Conservation (phyloP, 306 rosid species). For the Vicia faba region DNA sequence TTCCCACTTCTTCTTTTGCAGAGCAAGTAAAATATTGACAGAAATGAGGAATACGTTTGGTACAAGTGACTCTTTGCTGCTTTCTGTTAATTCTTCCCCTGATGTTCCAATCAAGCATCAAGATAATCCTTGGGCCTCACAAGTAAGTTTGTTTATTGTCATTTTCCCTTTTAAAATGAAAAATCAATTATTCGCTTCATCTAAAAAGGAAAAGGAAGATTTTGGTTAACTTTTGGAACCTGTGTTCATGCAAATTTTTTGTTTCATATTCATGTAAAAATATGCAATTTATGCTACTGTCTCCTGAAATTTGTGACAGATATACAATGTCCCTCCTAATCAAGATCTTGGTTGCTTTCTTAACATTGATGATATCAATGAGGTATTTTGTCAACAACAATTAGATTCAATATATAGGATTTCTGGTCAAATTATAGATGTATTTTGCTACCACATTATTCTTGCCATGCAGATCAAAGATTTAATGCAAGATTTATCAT, state of each 20-base stretch:
- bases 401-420: constrained; percentile 29
- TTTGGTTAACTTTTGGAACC: constrained; percentile 23
- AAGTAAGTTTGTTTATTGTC: constrained; percentile 57
- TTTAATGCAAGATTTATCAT: constrained; percentile 83
- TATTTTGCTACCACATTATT: constrained; percentile 48
- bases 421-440: constrained; percentile 40
- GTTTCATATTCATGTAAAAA: constrained; percentile 25
- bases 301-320: constrained; percentile 59
- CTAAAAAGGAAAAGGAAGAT: no score
- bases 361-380: constrained; percentile 62
- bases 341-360: constrained; percentile 76
- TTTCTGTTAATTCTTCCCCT: constrained; percentile 79
- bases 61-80: constrained; percentile 65
- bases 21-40: constrained; percentile 71
- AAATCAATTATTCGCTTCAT: constrained; percentile 1
- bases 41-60: constrained; percentile 91
- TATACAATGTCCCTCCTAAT: constrained; percentile 54
- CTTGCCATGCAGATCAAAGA: constrained; percentile 70
- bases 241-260: not conserved
- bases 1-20: constrained; percentile 43
- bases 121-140: constrained; percentile 77
- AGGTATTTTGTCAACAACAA: constrained; percentile 53
- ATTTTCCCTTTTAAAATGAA: constrained; percentile 17
- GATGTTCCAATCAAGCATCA: constrained; percentile 62
- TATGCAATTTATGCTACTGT: constrained; percentile 44